Percentiles rank a stretch among this genome's conserved stretches.
phyloP scores from a whole-genome alignment of 129 eudicot species.

The Lonicera japonica region DNA sequence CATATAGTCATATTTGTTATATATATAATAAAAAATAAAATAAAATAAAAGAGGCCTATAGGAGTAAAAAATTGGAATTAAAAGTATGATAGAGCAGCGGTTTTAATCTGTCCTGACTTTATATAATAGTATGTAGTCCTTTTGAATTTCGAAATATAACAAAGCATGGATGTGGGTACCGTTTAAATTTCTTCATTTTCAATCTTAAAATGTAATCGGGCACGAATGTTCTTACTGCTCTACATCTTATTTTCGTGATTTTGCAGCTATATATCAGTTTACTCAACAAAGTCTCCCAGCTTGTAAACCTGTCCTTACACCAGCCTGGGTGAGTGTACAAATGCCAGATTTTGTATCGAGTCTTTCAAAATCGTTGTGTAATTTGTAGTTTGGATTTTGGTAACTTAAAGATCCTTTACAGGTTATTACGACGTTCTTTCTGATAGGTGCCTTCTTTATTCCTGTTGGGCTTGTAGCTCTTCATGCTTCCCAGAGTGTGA shows the following conservation, averaged over 20 bases:
- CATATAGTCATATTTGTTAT: too few relatives aligned
- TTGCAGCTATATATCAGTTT: constrained; percentile 68
- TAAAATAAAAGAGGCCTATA: too few relatives aligned
- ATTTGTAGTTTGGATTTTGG: not conserved
- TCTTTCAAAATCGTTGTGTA: not conserved
- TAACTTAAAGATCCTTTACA: constrained; percentile 25
- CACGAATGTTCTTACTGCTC: not conserved
- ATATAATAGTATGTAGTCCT: too few relatives aligned
- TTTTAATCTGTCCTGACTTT: too few relatives aligned
- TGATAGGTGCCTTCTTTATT: constrained; percentile 56
- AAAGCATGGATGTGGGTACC: too few relatives aligned
- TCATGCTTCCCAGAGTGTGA: constrained; percentile 63
- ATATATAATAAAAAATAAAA: too few relatives aligned
- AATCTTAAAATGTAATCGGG: not conserved
- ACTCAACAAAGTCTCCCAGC: constrained; percentile 88
- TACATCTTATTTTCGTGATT: not conserved
- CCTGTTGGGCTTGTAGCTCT: constrained; percentile 72
- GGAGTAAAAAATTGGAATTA: too few relatives aligned
- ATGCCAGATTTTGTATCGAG: not conserved
- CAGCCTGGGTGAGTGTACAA: constrained; percentile 59
- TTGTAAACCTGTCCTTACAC: constrained; percentile 84
- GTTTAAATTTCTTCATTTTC: not conserved
- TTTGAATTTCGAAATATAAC: too few relatives aligned
- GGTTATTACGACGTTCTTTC: constrained; percentile 63
- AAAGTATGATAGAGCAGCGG: too few relatives aligned